Conservation (phyloP, 306 rosid genomes). For the Inga oerstediana region DNA sequence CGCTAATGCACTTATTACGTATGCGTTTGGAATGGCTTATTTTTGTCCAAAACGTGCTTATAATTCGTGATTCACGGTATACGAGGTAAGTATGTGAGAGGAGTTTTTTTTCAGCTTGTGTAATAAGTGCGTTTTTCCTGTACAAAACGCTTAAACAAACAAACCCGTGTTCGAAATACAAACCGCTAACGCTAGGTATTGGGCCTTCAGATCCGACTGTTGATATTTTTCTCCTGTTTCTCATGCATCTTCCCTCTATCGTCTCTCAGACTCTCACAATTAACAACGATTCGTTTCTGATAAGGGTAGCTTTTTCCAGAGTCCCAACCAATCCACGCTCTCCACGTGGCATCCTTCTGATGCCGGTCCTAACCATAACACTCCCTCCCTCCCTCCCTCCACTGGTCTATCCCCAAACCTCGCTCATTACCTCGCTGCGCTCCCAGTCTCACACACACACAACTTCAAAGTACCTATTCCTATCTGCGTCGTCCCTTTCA, state of each 20-base stretch:
- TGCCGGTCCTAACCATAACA: not conserved
- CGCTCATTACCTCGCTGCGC: not conserved
- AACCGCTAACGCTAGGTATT: not conserved
- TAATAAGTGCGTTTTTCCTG: too few species aligned
- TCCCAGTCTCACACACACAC: not conserved
- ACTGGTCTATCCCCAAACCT: conserved; percentile 24
- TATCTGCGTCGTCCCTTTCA: conserved; percentile 22
- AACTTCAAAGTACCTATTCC: not conserved
- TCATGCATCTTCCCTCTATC: not conserved
- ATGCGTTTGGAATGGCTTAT: too few species aligned
- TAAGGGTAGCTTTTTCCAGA: conserved; percentile 35
- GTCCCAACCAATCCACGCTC: not conserved
- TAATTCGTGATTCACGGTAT: too few species aligned
- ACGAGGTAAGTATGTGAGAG: too few species aligned
- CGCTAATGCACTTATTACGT: too few species aligned
- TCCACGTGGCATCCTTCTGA: conserved; percentile 39
- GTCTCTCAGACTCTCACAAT: not conserved
- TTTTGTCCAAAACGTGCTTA: too few species aligned
- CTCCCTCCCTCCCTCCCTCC: not conserved
- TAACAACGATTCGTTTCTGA: conserved; percentile 22
- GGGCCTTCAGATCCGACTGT: not conserved
- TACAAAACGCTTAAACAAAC: too few species aligned
- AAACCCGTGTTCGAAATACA: too few species aligned
- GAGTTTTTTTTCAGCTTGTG: too few species aligned
- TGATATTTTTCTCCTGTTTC: not conserved